These are phyloP conservation scores for Paraphoma chrysanthemicola DNA, from an alignment of 2,329 filamentous ascomycete species.

Conservation along the genomic window DNA sequence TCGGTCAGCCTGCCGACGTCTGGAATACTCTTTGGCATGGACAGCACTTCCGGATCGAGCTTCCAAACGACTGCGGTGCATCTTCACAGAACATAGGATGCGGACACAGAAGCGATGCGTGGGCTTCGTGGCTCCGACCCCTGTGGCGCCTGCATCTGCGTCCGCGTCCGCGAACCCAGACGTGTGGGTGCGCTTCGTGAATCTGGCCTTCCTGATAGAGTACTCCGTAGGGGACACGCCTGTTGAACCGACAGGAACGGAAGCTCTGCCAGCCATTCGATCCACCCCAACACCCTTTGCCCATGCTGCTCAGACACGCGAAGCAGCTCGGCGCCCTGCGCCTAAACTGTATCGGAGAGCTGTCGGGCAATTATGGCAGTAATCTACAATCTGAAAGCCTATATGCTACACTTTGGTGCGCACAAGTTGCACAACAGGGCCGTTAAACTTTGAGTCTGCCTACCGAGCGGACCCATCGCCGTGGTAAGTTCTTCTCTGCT, in stretches of 20 bases:
- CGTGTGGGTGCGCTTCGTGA: background rate
- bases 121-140: background rate
- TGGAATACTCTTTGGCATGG: background rate
- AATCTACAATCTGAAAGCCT: background rate
- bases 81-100: background rate
- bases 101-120: background rate
- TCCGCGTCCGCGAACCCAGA: background rate
- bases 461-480: background rate
- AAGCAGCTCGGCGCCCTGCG: background rate
- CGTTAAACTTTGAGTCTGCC: background rate
- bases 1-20: constrained; percentile 2
- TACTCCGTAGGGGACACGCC: background rate
- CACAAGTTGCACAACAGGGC: background rate
- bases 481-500: background rate
- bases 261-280: background rate
- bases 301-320: background rate
- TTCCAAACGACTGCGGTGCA: background rate
- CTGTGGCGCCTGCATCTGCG: background rate
- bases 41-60: background rate
- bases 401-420: background rate
- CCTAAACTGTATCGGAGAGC: background rate
- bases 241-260: background rate
- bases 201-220: background rate
- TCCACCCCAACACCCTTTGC: background rate
- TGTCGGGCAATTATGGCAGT: background rate